Evolutionary conservation across 225 moss, liverwort and hornwort genomes (phyloP).

Genomic region (Anthoceros angustus): DNA sequence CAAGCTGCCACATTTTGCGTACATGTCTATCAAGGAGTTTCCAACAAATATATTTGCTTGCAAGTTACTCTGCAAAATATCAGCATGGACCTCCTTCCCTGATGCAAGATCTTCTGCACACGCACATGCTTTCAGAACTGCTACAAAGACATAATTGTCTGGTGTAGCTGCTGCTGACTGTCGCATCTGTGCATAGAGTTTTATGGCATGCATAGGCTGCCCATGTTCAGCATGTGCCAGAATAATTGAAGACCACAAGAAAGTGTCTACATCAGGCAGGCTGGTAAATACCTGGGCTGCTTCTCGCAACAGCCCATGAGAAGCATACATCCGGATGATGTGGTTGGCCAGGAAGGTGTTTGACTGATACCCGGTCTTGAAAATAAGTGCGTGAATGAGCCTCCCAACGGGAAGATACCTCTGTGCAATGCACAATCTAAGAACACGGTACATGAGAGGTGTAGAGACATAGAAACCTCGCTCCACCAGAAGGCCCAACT

Average conservation of each 20-base stretch:
- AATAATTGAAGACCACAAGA: background rate
- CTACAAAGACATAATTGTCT: background rate
- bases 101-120: background rate
- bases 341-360: background rate
- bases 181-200: conserved; percentile 1
- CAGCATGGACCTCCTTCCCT: background rate
- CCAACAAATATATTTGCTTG: background rate
- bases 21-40: background rate
- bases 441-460: background rate
- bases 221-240: background rate
- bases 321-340: conserved; percentile 3
- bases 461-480: background rate
- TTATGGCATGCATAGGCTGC: background rate
- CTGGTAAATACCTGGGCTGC: background rate
- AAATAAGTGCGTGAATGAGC: background rate
- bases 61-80: background rate
- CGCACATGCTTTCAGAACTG: background rate
- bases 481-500: background rate
- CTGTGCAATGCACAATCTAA: background rate
- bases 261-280: background rate
- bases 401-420: background rate
- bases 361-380: background rate
- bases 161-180: background rate
- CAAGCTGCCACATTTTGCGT: conserved; percentile 2
- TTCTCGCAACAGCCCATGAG: background rate